Conservation (phyloP, 2,329 filamentous ascomycete species). For the Diaporthe nobilis region DNA sequence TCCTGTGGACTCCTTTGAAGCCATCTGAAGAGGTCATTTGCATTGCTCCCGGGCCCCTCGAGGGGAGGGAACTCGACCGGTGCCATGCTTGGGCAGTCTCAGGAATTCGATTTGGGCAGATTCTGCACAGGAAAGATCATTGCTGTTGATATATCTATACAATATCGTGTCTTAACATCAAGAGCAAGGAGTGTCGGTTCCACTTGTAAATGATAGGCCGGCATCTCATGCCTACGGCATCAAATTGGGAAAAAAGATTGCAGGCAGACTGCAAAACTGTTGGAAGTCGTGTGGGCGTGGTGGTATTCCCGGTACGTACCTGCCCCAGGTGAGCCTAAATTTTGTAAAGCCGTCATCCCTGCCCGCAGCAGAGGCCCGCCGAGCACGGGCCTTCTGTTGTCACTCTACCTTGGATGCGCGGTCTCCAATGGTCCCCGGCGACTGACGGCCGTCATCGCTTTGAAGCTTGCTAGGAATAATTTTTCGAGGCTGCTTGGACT, state of each 20-base stretch:
- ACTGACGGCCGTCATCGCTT: constrained; percentile 41
- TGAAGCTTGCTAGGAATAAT: constrained; percentile 41
- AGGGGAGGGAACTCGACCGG: constrained; percentile 42
- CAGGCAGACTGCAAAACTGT: not conserved
- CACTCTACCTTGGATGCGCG: constrained; percentile 8
- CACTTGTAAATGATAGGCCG: not conserved
- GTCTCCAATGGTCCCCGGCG: not conserved
- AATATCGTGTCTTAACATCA: not conserved
- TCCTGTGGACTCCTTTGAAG: constrained; percentile 44
- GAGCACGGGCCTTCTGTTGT: constrained; percentile 37
- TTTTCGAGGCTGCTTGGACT: constrained; percentile 36
- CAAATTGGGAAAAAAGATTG: constrained; percentile 6
- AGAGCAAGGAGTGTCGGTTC: not conserved
- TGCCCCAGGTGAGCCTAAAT: constrained; percentile 6
- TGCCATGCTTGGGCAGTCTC: constrained; percentile 35
- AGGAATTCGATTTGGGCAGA: not conserved
- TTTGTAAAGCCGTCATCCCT: constrained; percentile 13
- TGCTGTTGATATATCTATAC: not conserved
- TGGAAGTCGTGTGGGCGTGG: not conserved
- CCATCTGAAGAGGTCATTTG: constrained; percentile 47
- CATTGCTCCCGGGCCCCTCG: constrained; percentile 46
- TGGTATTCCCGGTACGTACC: constrained; percentile 19
- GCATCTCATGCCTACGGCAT: constrained; percentile 10
- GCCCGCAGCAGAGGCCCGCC: not conserved
- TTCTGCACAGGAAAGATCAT: constrained; percentile 19